Evolutionary conservation across 257 asterid genomes (phyloP).

Genomic region (Solanum microdontum): DNA sequence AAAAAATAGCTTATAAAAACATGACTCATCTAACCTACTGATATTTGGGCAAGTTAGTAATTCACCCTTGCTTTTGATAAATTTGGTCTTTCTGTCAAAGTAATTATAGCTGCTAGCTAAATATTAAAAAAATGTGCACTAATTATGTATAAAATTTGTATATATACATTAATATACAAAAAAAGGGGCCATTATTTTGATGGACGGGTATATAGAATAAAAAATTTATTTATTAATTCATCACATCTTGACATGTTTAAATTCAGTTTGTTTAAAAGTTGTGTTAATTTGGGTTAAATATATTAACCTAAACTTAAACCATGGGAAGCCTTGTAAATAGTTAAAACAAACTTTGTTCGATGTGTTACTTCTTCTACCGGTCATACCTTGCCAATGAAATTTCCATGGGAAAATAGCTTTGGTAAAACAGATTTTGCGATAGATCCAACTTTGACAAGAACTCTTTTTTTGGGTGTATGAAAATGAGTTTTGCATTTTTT

Average conservation of each 20-base stretch:
- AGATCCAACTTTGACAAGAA: not conserved
- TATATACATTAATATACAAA: not conserved
- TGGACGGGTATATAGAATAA: too few species aligned
- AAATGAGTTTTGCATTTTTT: not conserved
- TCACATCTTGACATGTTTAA: not conserved
- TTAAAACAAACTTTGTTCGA: too few species aligned
- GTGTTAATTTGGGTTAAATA: not conserved
- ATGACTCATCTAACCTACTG: not conserved
- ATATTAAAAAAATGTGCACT: not conserved
- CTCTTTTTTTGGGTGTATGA: not conserved
- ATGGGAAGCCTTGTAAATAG: not conserved
- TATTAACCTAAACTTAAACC: not conserved
- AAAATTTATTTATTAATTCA: too few species aligned
- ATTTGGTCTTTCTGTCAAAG: not conserved
- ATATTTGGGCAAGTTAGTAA: not conserved
- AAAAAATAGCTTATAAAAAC: not conserved
- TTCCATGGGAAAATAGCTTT: not conserved
- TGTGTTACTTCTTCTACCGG: not conserved
- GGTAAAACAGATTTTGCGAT: not conserved
- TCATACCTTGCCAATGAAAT: not conserved
- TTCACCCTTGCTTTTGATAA: not conserved
- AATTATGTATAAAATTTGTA: not conserved
- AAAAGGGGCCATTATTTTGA: not conserved
- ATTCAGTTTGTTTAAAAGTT: not conserved
- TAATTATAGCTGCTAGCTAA: not conserved